Evolutionary conservation across 208 protist species (phyloP), one percentile per base, ranked within the genome.

Genomic region (Trypanosoma congolense): DNA sequence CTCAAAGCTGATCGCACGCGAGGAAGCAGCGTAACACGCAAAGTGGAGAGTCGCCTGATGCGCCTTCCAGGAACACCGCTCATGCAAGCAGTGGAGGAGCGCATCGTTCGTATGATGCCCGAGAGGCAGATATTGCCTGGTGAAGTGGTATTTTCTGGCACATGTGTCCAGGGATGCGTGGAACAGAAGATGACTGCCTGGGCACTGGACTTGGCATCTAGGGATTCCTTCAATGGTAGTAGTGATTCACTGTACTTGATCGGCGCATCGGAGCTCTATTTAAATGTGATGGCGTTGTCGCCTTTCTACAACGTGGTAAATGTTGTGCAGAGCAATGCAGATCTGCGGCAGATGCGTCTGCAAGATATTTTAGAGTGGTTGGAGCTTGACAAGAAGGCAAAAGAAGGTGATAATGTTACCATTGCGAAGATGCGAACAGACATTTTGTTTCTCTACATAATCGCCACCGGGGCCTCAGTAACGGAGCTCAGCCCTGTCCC

Each of bases 151-250:
- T 56, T 92, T 36, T 67, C 74, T 19, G 84, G 88, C 9, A 76
- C 75, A 9, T 61, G 70, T 41, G 81, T 88, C 12, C 63, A 67
- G 24, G 88, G 88, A 5, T 62, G 64, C 36, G 76, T 79, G 47
- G 88, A 95, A 63, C 70, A 82, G 49, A 95, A 95, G 62, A 78
- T 92, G 50, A 60, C 78, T 25, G 72, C 83, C 18, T 95, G 88
- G 85, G 83, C 83, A 21, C 61, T 93, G 10, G 88, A 95, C 58
- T 49, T 95, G n/a, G 81, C 88, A 9, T 77, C 66, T 57, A 67
- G 79, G 10, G 73, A 79, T n/a, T 65, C 56, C 9, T 78, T 75
- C 31, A 67, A 78, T 53, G 64, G 68, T 16, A 78, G 77, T 56
- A 50, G 43, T 0, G 69, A 85, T n/a, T 84, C 80, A 16, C 56